Base-by-base conservation (phyloP, 805 yeast genomes). In the Spathaspora passalidarum region DNA sequence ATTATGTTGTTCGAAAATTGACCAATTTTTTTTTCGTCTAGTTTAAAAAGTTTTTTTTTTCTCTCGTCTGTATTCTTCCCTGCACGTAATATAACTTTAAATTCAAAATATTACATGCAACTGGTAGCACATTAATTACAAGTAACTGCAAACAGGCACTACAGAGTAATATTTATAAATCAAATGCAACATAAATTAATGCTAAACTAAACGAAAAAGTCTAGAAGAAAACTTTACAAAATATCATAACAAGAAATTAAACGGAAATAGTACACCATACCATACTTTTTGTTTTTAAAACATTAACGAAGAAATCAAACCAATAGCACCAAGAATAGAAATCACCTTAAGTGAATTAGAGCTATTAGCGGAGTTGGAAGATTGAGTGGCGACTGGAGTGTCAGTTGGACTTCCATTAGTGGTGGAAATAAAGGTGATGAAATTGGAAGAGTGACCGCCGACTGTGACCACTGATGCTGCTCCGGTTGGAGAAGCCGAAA, bases 361-460 rank as follows among this genome's bases (percentile, higher is more conserved):
- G 7, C 43, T 37, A 40, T 40, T 40, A 13, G 10, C 25, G 13
- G 40, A 32, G 6, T 19, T 39, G 9, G 18, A 21, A 20, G 48
- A 88, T 88, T 16, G 88, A 81, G 34, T 29, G n/a, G 34, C 5
- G 4, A 29, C 34, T 10, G 34, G 3, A 13, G 34, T 25, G 4
- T 25, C 29, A 25, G 29, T 29, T 13, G 34, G 34, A 3, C 25
- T 19, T 8, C 25, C 35, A 19, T n/a, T 17, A 14, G 42, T 19
- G 10, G 29, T 14, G 10, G 41, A 11, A 10, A 11, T 23, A 13
- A 20, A 38, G 13, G 36, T 36, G 21, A 32, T 19, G 26, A 32
- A 26, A 20, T 20, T 22, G 16, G 46, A 20, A 13, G 32, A n/a
- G n/a, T 21, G 11, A 4, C 38, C n/a, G 22, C 32, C n/a, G 38